phyloP scores from a whole-genome alignment of 306 rosid species.

The Lablab purpureus region DNA sequence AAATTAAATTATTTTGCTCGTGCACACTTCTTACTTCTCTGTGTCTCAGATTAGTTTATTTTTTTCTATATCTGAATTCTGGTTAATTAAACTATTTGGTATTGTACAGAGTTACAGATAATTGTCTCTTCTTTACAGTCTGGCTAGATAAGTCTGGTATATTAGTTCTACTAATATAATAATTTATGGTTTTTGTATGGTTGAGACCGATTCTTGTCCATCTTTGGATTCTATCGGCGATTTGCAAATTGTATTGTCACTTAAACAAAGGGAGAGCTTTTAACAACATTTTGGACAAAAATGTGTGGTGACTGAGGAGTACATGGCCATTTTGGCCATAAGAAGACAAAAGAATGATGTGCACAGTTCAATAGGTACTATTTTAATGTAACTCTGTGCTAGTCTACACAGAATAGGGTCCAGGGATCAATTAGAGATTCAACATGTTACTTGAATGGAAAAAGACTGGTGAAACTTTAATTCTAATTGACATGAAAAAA shows the following conservation, averaged over 20 bases:
- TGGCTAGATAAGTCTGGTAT: conserved; percentile 41
- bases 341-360: conserved; percentile 38
- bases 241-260: conserved; percentile 20
- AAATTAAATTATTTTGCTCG: conserved; percentile 36
- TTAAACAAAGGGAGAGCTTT: not conserved
- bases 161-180: conserved; percentile 1
- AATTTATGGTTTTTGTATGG: not conserved
- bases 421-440: not conserved
- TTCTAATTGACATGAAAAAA: not conserved
- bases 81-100: conserved; percentile 41
- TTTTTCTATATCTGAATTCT: conserved; percentile 11
- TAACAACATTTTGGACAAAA: conserved; percentile 15
- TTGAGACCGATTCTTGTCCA: conserved; percentile 43
- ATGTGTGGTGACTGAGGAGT: conserved; percentile 28
- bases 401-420: not conserved
- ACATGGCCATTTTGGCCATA: conserved; percentile 36
- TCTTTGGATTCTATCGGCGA: conserved; percentile 12
- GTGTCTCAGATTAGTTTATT: not conserved
- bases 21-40: conserved; percentile 12
- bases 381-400: conserved; percentile 20
- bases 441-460: not conserved
- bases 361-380: conserved; percentile 7
- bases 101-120: conserved; percentile 46
- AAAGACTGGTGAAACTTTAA: not conserved
- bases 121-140: conserved; percentile 57